Evolutionary conservation across 2,329 filamentous ascomycete species (phyloP), one percentile per base, ranked within the genome.

Genomic region (Botryotinia convoluta): DNA sequence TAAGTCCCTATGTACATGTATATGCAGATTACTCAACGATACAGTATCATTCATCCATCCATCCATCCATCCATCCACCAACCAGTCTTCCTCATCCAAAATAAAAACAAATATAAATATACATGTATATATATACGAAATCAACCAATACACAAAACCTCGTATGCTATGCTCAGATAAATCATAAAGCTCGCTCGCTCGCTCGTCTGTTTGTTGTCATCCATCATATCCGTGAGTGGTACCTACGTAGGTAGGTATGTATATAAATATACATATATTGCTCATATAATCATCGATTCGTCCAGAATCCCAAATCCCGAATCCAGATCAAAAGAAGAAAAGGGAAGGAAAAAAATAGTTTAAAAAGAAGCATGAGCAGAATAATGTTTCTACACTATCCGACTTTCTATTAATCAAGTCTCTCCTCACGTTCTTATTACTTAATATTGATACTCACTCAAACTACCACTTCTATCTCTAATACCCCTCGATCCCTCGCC

Each of bases 391-490:
- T 57, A 29, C n/a, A 57, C 51, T 29, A 32, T 18, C 29, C 51
- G 51, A 57, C n/a, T 57, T 57, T 29, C 45, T 54, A 29, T 54
- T 57, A 57, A 57, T 57, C n/a, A 57, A 29, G 51, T 57, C 51
- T 57, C 51, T 57, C 51, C 18, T 29, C 4, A 29, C 51, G 29
- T 29, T 54, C 26, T 57, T 57, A 57, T 57, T 32, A 57, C n/a
- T 57, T 61, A 39, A 7, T 26, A 61, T 39, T 61, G 35, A n/a
- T 35, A 37, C 37, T 61, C 59, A 26, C 42, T 29, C 67, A 59
- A n/a, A 44, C 54, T 61, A n/a, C 54, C 65, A 57, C 48, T 61
- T 45, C 67, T 59, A 59, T 71, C 42, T 48, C 39, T 48, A 32
- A 62, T 32, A n/a, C 63, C 63, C 29, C 63, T 45, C 7, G n/a